Evolutionary conservation across 2,329 filamentous ascomycete genomes (phyloP).

Genomic region (Trichoderma guizhouense): DNA sequence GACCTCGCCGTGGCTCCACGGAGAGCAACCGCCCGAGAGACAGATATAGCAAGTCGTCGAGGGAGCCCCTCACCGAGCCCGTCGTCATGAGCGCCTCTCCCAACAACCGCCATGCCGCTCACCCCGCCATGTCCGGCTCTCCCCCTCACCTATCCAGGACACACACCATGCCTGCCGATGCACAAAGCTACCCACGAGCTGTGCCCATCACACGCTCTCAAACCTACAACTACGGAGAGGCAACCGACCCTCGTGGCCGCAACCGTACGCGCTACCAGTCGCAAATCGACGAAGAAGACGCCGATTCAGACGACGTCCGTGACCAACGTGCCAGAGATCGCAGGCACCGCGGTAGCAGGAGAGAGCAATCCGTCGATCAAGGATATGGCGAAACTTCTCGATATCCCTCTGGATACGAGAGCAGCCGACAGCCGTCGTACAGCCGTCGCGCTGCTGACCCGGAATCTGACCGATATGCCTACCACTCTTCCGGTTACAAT

Average conservation of each 20-base stretch:
- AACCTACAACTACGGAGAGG: slow-evolving; percentile 33
- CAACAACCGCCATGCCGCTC: slow-evolving; percentile 29
- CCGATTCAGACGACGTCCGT: slow-evolving; percentile 36
- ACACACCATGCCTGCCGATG: slow-evolving; percentile 35
- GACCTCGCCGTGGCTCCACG: slow-evolving; percentile 34
- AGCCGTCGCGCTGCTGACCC: slow-evolving; percentile 29
- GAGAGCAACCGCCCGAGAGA: slow-evolving; percentile 27
- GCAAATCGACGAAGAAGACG: slow-evolving; percentile 34
- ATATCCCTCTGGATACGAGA: slow-evolving; percentile 31
- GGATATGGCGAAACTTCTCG: slow-evolving; percentile 24
- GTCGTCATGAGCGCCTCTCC: slow-evolving; percentile 31
- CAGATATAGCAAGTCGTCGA: slow-evolving; percentile 32
- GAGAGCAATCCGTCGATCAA: slow-evolving; percentile 34
- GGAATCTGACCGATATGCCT: slow-evolving; percentile 22
- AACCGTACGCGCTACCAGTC: slow-evolving; percentile 36
- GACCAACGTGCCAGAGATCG: slow-evolving; percentile 29
- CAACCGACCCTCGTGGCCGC: slow-evolving; percentile 34
- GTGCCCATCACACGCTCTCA: slow-evolving; percentile 33
- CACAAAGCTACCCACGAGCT: slow-evolving; percentile 26
- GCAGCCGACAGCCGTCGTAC: slow-evolving; percentile 31
- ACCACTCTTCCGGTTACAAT: slow-evolving; percentile 26
- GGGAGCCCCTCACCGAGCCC: slow-evolving; percentile 34
- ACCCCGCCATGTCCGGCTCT: slow-evolving; percentile 29
- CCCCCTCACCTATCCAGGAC: slow-evolving; percentile 36
- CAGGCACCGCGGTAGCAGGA: slow-evolving; percentile 37